Conservation (phyloP, 768 basidiomycete species). For the Lactarius trivialis region DNA sequence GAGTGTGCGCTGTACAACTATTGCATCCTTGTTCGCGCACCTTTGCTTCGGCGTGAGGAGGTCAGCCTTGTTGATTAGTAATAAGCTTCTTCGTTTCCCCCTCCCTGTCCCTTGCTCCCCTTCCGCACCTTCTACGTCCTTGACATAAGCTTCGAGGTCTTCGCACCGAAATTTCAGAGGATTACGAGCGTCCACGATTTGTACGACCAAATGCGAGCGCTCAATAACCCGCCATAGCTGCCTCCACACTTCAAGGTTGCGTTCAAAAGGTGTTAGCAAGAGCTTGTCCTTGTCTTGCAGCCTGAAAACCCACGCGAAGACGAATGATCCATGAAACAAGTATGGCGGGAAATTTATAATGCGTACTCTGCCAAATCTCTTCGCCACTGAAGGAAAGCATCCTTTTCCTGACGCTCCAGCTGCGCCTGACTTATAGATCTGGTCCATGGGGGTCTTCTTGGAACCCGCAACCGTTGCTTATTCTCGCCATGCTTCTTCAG, state of each 20-base stretch:
- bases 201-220: constrained; percentile 87
- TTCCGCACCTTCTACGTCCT: constrained; percentile 76
- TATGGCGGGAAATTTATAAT: neutral
- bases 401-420: constrained; percentile 84
- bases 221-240: constrained; percentile 97
- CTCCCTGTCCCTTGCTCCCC: constrained; percentile 73
- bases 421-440: constrained; percentile 69
- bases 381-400: constrained; percentile 89
- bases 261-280: constrained; percentile 93
- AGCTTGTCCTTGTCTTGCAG: constrained; percentile 83
- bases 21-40: constrained; percentile 34
- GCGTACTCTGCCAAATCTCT: constrained; percentile 85
- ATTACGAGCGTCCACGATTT: constrained; percentile 95
- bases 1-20: neutral
- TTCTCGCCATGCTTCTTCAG: constrained; percentile 70
- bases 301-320: constrained; percentile 33
- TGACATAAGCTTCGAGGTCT: constrained; percentile 81
- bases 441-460: constrained; percentile 85
- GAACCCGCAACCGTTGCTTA: constrained; percentile 72
- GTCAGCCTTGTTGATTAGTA: constrained; percentile 96
- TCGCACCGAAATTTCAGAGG: constrained; percentile 89
- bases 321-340: neutral
- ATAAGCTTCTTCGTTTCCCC: constrained; percentile 64
- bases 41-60: constrained; percentile 81
- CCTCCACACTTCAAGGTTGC: constrained; percentile 97